Percentiles rank a stretch among this genome's conserved stretches.
Conservation (phyloP, 2,329 filamentous ascomycete species). For the Trichoderma sp. region DNA sequence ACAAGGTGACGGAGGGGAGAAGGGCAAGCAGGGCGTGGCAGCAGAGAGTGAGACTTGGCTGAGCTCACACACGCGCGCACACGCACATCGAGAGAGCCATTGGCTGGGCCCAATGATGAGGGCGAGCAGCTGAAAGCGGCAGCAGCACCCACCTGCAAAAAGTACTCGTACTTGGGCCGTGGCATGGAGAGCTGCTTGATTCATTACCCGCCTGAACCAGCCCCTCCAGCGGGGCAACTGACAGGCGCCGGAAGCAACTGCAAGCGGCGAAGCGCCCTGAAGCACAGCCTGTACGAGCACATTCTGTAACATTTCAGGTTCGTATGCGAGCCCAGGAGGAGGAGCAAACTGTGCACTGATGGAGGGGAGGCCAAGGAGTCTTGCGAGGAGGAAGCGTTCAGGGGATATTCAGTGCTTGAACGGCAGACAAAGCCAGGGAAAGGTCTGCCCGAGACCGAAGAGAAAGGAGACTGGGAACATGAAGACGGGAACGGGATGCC, state of each 20-base stretch:
- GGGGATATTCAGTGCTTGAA: background rate
- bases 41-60: constrained; percentile 16
- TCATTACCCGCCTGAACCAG: constrained; percentile 12
- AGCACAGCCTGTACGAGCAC: constrained; percentile 7
- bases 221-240: constrained; percentile 22
- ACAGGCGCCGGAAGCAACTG: constrained; percentile 15
- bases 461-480: no score
- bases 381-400: background rate
- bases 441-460: background rate
- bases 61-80: background rate
- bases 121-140: constrained; percentile 27
- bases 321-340: no score
- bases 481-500: constrained; percentile 4
- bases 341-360: background rate
- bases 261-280: constrained; percentile 23
- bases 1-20: constrained; percentile 17
- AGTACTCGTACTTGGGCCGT: background rate
- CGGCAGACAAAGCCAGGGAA: background rate
- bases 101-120: constrained; percentile 19
- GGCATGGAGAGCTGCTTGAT: background rate
- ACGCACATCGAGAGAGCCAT: constrained; percentile 17
- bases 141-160: background rate
- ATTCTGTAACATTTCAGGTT: no score
- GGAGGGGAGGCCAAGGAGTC: background rate
- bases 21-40: constrained; percentile 17